Evolutionary conservation across 2,329 filamentous ascomycete genomes (phyloP).

Genomic region (Leptodontidium sp.): DNA sequence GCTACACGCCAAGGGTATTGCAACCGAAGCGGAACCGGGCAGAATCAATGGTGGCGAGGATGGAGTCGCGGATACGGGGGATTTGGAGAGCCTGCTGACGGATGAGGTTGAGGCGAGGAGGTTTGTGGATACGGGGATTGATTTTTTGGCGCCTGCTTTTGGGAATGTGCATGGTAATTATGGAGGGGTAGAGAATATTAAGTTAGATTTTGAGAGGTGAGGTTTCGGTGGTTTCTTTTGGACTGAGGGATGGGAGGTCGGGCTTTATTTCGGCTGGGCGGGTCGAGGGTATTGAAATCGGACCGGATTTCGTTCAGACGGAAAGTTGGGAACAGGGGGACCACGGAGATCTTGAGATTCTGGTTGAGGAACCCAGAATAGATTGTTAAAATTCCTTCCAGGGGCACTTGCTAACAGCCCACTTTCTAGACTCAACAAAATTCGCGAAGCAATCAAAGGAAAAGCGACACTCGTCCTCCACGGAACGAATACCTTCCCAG

Average conservation of each 20-base stretch:
- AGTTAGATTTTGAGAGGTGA: constrained; percentile 53
- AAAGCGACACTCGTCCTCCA: constrained; percentile 60
- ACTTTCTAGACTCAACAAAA: constrained; percentile 52
- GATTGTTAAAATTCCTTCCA: background rate
- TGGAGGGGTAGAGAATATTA: constrained; percentile 50
- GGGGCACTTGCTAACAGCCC: constrained; percentile 29
- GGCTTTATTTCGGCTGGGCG: background rate
- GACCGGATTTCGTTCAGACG: too few relatives aligned
- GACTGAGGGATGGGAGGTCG: background rate
- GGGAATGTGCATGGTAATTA: constrained; percentile 75
- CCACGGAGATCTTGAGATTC: too few relatives aligned
- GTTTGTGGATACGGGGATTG: constrained; percentile 71
- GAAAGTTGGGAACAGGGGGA: too few relatives aligned
- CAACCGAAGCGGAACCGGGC: constrained; percentile 75
- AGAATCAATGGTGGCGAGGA: constrained; percentile 79
- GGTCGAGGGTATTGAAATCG: background rate
- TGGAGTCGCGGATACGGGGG: constrained; percentile 72
- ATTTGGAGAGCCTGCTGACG: constrained; percentile 68
- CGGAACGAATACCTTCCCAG: constrained; percentile 63
- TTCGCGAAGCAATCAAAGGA: constrained; percentile 47
- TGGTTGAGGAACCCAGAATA: too few relatives aligned
- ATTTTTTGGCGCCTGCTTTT: constrained; percentile 72
- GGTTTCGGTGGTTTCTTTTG: constrained; percentile 43
- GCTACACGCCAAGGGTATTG: constrained; percentile 71
- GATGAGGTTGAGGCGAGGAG: constrained; percentile 68